These are phyloP conservation scores for Cryptococcus sp. DNA, from an alignment of 1,284 basidiomycete genomes.

Conservation along the genomic window DNA sequence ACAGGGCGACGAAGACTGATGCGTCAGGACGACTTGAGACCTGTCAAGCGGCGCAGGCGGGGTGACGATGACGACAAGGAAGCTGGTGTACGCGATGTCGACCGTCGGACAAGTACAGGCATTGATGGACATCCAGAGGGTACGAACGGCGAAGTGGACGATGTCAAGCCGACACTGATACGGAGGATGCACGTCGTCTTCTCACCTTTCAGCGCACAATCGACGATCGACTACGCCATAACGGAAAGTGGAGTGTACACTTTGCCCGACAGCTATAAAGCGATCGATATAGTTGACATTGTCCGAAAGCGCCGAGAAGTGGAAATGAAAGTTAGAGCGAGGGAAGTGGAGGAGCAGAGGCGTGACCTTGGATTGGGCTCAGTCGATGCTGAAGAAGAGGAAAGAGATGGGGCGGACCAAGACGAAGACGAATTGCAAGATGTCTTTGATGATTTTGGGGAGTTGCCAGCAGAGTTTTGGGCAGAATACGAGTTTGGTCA, in stretches of 20 bases:
- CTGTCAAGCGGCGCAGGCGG: constrained; percentile 9
- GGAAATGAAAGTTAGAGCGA: constrained; percentile 5
- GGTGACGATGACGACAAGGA: constrained; percentile 2
- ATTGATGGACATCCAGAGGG: background rate
- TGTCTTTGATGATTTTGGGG: constrained; percentile 35
- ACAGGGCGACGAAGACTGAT: constrained; percentile 68
- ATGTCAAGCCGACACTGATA: constrained; percentile 51
- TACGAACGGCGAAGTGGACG: constrained; percentile 18
- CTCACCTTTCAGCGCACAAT: constrained; percentile 62
- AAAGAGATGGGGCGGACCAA: background rate
- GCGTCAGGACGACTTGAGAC: constrained; percentile 38
- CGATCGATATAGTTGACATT: constrained; percentile 18
- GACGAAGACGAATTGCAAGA: constrained; percentile 17
- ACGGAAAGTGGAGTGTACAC: constrained; percentile 61
- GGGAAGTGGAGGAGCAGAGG: background rate
- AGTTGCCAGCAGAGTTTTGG: constrained; percentile 43
- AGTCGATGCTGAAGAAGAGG: background rate
- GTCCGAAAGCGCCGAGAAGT: constrained; percentile 8
- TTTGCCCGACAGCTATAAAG: constrained; percentile 24
- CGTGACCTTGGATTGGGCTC: background rate
- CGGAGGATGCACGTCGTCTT: constrained; percentile 65
- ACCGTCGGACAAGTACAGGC: background rate
- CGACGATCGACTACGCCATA: constrained; percentile 71
- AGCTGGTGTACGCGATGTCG: constrained; percentile 2
- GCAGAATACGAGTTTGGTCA: constrained; percentile 18